Evolutionary conservation across 106 monocot genomes (phyloP), one percentile per base, ranked within the genome.

Genomic region (Triglochin maritima): DNA sequence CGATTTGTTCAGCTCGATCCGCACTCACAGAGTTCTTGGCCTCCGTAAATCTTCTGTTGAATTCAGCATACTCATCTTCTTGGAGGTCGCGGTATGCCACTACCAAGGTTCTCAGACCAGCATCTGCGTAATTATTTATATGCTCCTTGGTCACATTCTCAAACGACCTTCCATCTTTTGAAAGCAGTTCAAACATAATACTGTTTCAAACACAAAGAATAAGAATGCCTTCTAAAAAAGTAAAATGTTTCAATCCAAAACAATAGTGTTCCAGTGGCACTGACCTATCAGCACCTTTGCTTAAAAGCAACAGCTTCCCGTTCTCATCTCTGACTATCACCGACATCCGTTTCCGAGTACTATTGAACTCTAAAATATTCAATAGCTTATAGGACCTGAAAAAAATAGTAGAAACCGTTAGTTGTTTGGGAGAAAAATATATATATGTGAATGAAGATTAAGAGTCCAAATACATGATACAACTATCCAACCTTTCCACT

Each of bases 41-140:
- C 73, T 76, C 79, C 3, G 68, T 57, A 47, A 81, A 81, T 50
- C 74, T 75, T 52, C 29, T 56, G 61, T 85, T 81, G 73, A 81
- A 85, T 44, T 52, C 60, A 44, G 68, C 47, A 50, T 81, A 85
- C 48, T 85, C 81, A 42, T 76, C 74, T 61, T 79, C 74, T 29
- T 81, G 81, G 54, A 85, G 78, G 49, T 65, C 66, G 46, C 72
- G 79, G 55, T 81, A 85, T 16, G 85, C 76, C 17, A 85, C 61
- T 55, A 79, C 85, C 73, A 85, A 77, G 15, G 82, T 86, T 46
- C 82, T 67, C 60, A 86, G 44, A 17, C 86, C 86, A 15, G 86
- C 80, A 76, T 82, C 82, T 11, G 74, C 86, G 69, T 74, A 86
- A 47, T 80, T 80, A 72, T 80, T 80, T 69, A 83, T 62, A 69